Evolutionary conservation across 2,329 filamentous ascomycete genomes (phyloP).

Genomic region (Diaporthe batatas): DNA sequence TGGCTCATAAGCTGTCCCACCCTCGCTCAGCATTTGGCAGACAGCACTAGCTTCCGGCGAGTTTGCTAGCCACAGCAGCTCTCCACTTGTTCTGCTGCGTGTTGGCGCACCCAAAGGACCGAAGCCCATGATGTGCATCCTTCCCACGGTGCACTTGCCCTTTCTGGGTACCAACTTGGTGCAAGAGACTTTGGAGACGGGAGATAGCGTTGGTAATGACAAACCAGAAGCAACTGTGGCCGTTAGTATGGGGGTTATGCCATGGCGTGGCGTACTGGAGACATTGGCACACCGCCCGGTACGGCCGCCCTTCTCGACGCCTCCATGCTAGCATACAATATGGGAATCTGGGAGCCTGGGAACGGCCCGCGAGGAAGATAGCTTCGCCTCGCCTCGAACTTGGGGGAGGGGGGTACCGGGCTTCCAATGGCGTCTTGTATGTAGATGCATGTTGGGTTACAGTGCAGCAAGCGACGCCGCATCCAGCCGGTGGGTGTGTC

Average conservation of each 20-base stretch:
- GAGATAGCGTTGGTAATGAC: background rate
- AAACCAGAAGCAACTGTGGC: background rate
- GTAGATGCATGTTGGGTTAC: slow-evolving; percentile 19
- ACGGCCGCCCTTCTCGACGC: background rate
- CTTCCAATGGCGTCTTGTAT: slow-evolving; percentile 3
- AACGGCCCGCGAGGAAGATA: slow-evolving; percentile 3
- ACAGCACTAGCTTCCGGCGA: slow-evolving; percentile 16
- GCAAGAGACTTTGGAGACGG: background rate
- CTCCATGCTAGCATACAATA: background rate
- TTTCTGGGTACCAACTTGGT: background rate
- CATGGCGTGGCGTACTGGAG: background rate
- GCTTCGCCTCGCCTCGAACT: slow-evolving; percentile 19
- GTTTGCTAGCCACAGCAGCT: background rate
- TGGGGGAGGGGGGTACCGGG: background rate
- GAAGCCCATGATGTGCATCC: slow-evolving; percentile 13
- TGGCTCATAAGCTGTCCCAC: slow-evolving; percentile 17
- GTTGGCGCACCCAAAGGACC: slow-evolving; percentile 20
- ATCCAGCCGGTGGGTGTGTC: slow-evolving; percentile 11
- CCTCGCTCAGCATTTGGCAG: slow-evolving; percentile 23
- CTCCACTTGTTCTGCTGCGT: slow-evolving; percentile 8
- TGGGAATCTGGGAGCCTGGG: slow-evolving; percentile 3
- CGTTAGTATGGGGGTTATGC: background rate
- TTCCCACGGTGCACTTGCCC: background rate
- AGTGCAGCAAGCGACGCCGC: slow-evolving; percentile 18
- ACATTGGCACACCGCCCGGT: background rate